Base-by-base conservation (phyloP, 1,284 basidiomycete genomes). In the Phellinidium pouzarii region DNA sequence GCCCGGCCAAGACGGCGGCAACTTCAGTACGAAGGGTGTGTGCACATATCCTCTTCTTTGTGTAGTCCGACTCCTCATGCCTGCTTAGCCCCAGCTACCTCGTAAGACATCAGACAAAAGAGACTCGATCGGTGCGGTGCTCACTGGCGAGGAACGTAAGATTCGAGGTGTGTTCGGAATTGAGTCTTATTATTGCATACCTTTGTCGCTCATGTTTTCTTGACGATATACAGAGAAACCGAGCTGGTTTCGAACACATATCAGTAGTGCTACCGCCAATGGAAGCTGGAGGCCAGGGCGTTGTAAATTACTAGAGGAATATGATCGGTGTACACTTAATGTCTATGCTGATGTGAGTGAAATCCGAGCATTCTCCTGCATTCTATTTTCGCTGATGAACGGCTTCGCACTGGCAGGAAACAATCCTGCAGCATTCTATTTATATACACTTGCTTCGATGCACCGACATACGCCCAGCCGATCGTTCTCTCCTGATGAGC, bases 261-360 rank as follows among this genome's bases (percentile, higher is more conserved):
- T 76, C 34, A 77, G 75, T 55, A 73, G 71, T 26, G 60, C 77
- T 20, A 65, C 73, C 27, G 71, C 69, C 31, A 66, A 72, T 14
- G 82, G 80, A 12, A 78, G 80, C 48, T 90, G 87, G 87, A 72
- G 82, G 61, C 66, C 75, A 41, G 87, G 82, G 20, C 81, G 76
- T 12, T 89, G 87, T 66, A 84, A 74, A 61, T 67, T 90, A 48
- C 66, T 73, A 37, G 83, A 87, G 59, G 83, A 87, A 62, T 80
- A 77, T 25, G 76, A 79, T 48, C 72, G 76, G 25, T 86, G 80
- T 64, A 68, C 80, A 54, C 66, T 87, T 44, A 84, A 83, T 60
- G 77, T 89, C 50, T 87, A 87, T 63, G 70, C 87, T 52, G 84
- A 89, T 58, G 85, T 86, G 62, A 60, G 79, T 64, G 27, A 27